phyloP scores from a whole-genome alignment of 2,329 filamentous ascomycete genomes.

The Paecilomyces fulvus region DNA sequence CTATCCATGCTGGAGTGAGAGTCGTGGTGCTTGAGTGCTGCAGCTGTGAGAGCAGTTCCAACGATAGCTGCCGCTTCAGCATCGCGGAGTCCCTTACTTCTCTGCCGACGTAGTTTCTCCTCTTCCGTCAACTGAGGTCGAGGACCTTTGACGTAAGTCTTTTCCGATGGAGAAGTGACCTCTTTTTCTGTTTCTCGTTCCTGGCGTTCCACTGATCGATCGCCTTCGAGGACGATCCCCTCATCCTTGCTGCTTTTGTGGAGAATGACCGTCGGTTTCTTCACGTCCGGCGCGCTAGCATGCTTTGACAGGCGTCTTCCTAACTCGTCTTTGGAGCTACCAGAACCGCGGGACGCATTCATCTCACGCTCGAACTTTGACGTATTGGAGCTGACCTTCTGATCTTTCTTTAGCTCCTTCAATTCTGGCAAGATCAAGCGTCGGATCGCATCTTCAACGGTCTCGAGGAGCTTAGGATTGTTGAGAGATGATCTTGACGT shows the following conservation, averaged over 20 bases:
- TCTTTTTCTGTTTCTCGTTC: constrained; percentile 46
- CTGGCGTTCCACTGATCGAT: constrained; percentile 41
- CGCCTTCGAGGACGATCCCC: constrained; percentile 49
- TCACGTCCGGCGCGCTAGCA: constrained; percentile 52
- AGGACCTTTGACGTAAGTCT: constrained; percentile 35
- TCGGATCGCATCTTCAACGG: constrained; percentile 87
- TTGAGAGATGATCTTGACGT: constrained; percentile 67
- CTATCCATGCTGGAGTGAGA: constrained; percentile 51
- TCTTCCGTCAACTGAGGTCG: constrained; percentile 44
- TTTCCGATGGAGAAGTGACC: constrained; percentile 34
- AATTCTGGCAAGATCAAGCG: constrained; percentile 85
- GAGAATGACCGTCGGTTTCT: constrained; percentile 54
- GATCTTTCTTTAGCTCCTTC: constrained; percentile 82
- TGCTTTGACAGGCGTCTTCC: constrained; percentile 51
- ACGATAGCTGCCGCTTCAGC: constrained; percentile 47
- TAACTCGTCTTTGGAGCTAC: constrained; percentile 49
- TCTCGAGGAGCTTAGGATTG: constrained; percentile 82
- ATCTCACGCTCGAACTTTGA: constrained; percentile 59
- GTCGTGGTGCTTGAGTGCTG: constrained; percentile 56
- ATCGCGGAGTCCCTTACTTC: constrained; percentile 48
- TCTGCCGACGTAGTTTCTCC: constrained; percentile 44
- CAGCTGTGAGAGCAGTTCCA: constrained; percentile 52
- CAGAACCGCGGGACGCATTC: constrained; percentile 53
- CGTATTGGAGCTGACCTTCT: constrained; percentile 65
- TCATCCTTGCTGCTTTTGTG: constrained; percentile 52